phyloP scores from a whole-genome alignment of 1,284 basidiomycete species.

The Cryptococcus jaspeensis region DNA sequence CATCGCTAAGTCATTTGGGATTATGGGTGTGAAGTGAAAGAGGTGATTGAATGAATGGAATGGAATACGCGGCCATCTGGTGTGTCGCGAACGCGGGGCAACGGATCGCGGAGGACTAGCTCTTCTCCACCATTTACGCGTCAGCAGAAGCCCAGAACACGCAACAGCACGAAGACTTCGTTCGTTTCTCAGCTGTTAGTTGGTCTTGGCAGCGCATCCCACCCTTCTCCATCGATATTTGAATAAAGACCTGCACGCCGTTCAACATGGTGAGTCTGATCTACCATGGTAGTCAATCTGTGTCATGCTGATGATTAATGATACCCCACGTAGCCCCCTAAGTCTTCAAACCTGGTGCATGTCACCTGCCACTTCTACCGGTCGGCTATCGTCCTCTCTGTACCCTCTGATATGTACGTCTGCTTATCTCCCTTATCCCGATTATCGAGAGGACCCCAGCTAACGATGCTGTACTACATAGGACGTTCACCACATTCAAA shows the following conservation, averaged over 20 bases:
- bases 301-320: slow-evolving; percentile 3
- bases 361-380: slow-evolving; percentile 41
- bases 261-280: slow-evolving; percentile 13
- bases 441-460: background rate
- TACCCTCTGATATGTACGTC: slow-evolving; percentile 40
- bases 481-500: slow-evolving; percentile 27
- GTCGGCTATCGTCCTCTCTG: slow-evolving; percentile 38
- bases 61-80: no score
- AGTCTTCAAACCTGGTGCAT: slow-evolving; percentile 34
- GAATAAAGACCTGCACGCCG: background rate
- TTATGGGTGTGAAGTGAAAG: no score
- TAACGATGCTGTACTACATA: slow-evolving; percentile 16
- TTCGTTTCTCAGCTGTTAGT: no score
- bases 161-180: no score
- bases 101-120: no score
- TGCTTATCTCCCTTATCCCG: background rate
- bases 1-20: no score
- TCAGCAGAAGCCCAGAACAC: no score
- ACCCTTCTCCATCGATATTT: background rate
- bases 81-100: no score
- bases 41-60: no score
- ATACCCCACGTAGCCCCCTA: slow-evolving; percentile 28
- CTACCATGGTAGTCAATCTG: background rate
- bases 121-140: no score
- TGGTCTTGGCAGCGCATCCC: no score